These are phyloP conservation scores for Fusarium sp. DNA, from an alignment of 2,329 filamentous ascomycete species.

Conservation along the genomic window DNA sequence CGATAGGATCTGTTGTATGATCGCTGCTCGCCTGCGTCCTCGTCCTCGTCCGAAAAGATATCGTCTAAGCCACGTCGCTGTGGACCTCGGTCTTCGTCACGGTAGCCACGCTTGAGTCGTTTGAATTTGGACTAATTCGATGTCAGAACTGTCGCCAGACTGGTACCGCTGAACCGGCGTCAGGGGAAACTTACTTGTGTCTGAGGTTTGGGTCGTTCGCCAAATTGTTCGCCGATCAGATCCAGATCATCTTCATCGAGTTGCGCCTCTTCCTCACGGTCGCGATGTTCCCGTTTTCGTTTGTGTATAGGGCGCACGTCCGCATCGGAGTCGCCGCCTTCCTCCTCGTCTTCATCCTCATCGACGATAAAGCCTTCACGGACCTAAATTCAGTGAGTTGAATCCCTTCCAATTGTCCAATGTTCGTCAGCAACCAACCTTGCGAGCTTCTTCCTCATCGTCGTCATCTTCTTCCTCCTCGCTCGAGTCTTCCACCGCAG, in stretches of 20 bases:
- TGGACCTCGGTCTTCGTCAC: constrained; percentile 74
- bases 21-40: constrained; percentile 72
- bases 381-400: constrained; percentile 67
- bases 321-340: constrained; percentile 70
- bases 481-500: constrained; percentile 80
- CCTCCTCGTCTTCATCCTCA: constrained; percentile 85
- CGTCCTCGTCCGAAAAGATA: constrained; percentile 96
- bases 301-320: constrained; percentile 69
- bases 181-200: constrained; percentile 72
- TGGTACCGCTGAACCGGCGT: background rate
- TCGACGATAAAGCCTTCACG: constrained; percentile 97
- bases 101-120: constrained; percentile 91
- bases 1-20: constrained; percentile 68
- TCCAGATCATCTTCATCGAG: constrained; percentile 97
- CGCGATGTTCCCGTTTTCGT: constrained; percentile 80
- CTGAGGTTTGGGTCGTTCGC: constrained; percentile 71
- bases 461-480: constrained; percentile 95
- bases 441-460: constrained; percentile 85
- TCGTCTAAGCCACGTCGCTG: constrained; percentile 83
- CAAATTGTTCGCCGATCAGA: constrained; percentile 86
- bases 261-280: constrained; percentile 87
- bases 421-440: constrained; percentile 63
- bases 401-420: constrained; percentile 5
- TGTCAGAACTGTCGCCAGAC: constrained; percentile 7
- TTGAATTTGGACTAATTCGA: constrained; percentile 85